Evolutionary conservation across 768 basidiomycete genomes (phyloP).

Genomic region (Pulveroboletus sp.): DNA sequence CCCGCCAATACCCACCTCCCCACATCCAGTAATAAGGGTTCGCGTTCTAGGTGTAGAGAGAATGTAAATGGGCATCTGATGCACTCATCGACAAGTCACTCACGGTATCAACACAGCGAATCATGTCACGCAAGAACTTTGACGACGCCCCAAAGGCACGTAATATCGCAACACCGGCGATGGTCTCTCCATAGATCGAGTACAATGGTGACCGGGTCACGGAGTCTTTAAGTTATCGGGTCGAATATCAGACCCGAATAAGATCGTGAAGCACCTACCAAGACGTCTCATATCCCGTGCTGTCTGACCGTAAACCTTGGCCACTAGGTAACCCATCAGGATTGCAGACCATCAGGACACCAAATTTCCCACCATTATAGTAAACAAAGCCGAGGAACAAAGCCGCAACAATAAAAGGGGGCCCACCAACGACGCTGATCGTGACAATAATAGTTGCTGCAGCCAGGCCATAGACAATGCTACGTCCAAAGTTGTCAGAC

Average conservation of each 20-base stretch:
- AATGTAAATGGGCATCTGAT: conserved; percentile 1
- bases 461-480: conserved; percentile 65
- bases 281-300: conserved; percentile 81
- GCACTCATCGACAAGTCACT: conserved; percentile 19
- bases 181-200: conserved; percentile 46
- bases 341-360: background rate
- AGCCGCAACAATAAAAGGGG: conserved; percentile 63
- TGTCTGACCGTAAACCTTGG: conserved; percentile 70
- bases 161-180: conserved; percentile 50
- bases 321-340: conserved; percentile 26
- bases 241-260: background rate
- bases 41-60: conserved; percentile 36
- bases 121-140: conserved; percentile 81
- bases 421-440: conserved; percentile 74
- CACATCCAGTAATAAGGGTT: conserved; percentile 91
- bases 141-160: conserved; percentile 87
- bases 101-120: conserved; percentile 76
- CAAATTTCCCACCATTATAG: conserved; percentile 52
- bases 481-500: conserved; percentile 82
- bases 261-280: conserved; percentile 37
- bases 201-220: conserved; percentile 46
- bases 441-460: conserved; percentile 67
- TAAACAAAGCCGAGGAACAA: conserved; percentile 57
- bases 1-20: conserved; percentile 49
- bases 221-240: conserved; percentile 31